phyloP scores from a whole-genome alignment of 2,329 filamentous ascomycete genomes.

The Leptodontidium sp. region DNA sequence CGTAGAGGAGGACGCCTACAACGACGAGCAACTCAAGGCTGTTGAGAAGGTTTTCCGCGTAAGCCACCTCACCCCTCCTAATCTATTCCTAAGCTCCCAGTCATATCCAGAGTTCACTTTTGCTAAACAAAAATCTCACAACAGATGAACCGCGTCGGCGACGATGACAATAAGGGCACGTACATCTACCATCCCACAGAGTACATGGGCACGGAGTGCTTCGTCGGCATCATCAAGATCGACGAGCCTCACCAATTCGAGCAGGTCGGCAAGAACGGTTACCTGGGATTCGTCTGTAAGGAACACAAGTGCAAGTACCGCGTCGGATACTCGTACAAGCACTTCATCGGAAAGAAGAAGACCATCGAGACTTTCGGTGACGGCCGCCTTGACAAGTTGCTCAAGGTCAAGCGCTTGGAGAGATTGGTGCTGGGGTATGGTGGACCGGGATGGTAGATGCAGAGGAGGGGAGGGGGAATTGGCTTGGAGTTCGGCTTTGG shows the following conservation, averaged over 20 bases:
- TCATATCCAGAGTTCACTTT: neutral
- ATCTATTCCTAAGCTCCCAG: too few relatives aligned
- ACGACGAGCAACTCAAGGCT: neutral
- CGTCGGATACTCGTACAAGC: conserved; percentile 5
- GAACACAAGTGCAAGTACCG: conserved; percentile 2
- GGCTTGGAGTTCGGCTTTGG: neutral
- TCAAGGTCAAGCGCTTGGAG: conserved; percentile 1
- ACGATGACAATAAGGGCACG: neutral
- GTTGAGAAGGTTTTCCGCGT: conserved; percentile 3
- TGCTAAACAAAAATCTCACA: neutral
- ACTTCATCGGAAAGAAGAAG: neutral
- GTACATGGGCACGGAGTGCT: neutral
- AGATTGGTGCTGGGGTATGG: conserved; percentile 7
- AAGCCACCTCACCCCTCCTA: neutral
- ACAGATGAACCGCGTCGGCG: conserved; percentile 9
- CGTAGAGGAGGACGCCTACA: neutral
- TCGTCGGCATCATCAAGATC: neutral
- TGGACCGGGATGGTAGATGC: neutral
- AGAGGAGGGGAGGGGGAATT: neutral
- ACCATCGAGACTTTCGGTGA: conserved; percentile 6
- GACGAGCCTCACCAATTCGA: conserved; percentile 4
- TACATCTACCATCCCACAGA: neutral
- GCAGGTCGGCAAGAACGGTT: conserved; percentile 4
- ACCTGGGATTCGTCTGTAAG: neutral
- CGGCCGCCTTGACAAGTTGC: neutral